These are phyloP conservation scores for Starmerella bacillaris DNA, from an alignment of 805 yeast genomes.

Conservation along the genomic window DNA sequence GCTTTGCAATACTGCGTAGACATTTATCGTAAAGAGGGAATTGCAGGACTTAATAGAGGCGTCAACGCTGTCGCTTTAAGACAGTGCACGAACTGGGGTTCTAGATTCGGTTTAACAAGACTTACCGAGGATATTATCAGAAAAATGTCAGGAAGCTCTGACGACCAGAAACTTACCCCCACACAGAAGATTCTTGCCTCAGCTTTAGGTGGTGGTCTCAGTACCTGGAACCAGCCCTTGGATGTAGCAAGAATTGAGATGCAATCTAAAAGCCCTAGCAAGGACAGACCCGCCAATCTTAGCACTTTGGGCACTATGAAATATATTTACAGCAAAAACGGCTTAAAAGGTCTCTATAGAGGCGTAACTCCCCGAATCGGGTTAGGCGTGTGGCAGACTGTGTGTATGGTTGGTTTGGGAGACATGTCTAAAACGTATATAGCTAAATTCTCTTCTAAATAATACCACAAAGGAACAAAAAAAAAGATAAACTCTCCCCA, in stretches of 20 bases:
- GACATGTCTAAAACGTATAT: conserved; percentile 71
- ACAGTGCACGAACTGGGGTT: conserved; percentile 98
- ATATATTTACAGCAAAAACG: conserved; percentile 69
- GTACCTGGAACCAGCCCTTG: conserved; percentile 98
- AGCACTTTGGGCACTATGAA: conserved; percentile 57
- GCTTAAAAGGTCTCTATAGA: conserved; percentile 77
- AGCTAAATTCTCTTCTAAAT: conserved; percentile 39
- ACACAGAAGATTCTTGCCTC: conserved; percentile 70
- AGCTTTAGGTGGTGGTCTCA: conserved; percentile 87
- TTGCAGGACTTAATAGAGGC: conserved; percentile 89
- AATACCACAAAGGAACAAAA: conserved; percentile 1
- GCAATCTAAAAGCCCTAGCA: conserved; percentile 90
- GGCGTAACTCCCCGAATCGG: conserved; percentile 97
- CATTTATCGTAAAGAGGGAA: conserved; percentile 70
- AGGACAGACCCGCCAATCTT: conserved; percentile 85
- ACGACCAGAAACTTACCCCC: conserved; percentile 47
- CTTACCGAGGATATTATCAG: conserved; percentile 77
- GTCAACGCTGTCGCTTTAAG: conserved; percentile 98
- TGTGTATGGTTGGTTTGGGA: conserved; percentile 96
- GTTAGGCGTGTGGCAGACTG: conserved; percentile 94
- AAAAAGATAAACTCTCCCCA: no score
- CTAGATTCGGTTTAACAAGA: conserved; percentile 83
- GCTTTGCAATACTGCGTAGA: conserved; percentile 75
- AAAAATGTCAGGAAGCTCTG: conserved; percentile 30
- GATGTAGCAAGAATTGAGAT: conserved; percentile 95